Evolutionary conservation across 2,329 filamentous ascomycete species (phyloP).

Genomic region (Penicillium sp.): DNA sequence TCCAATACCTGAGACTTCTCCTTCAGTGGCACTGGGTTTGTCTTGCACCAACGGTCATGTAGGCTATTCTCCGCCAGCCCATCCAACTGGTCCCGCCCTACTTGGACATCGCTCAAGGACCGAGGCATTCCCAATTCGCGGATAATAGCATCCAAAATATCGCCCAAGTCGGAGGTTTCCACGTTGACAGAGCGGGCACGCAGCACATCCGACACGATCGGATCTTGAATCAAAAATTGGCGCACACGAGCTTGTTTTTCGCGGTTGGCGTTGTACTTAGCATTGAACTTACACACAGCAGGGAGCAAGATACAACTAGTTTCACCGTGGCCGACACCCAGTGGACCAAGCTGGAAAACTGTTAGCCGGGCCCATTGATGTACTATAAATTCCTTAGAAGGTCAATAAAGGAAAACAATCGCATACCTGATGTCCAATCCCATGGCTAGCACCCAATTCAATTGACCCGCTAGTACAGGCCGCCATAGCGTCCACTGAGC

Average conservation of each 20-base stretch:
- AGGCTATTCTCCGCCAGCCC: constrained; percentile 40
- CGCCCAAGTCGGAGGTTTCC: constrained; percentile 44
- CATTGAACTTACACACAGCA: constrained; percentile 57
- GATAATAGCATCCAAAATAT: constrained; percentile 52
- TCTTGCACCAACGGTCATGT: constrained; percentile 20
- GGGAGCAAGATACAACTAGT: constrained; percentile 58
- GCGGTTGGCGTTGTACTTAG: constrained; percentile 40
- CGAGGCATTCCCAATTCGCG: constrained; percentile 54
- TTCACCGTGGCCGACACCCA: constrained; percentile 59
- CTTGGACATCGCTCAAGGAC: constrained; percentile 50
- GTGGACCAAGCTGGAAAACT: constrained; percentile 43
- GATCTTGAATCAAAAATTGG: constrained; percentile 40
- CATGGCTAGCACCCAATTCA: constrained; percentile 51
- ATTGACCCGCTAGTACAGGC: constrained; percentile 41
- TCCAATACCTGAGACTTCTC: constrained; percentile 21
- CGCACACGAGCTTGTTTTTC: constrained; percentile 43
- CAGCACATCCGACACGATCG: constrained; percentile 38
- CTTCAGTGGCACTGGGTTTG: constrained; percentile 19
- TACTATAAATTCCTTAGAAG: not conserved
- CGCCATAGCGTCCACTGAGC: constrained; percentile 53
- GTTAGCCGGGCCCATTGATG: not conserved
- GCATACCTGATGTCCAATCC: constrained; percentile 51
- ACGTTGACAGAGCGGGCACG: constrained; percentile 24
- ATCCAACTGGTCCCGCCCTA: constrained; percentile 49
- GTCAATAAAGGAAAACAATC: constrained; percentile 2